These are phyloP conservation scores for Forsythia suspensa DNA, from an alignment of 257 asterid genomes.

Conservation along the genomic window DNA sequence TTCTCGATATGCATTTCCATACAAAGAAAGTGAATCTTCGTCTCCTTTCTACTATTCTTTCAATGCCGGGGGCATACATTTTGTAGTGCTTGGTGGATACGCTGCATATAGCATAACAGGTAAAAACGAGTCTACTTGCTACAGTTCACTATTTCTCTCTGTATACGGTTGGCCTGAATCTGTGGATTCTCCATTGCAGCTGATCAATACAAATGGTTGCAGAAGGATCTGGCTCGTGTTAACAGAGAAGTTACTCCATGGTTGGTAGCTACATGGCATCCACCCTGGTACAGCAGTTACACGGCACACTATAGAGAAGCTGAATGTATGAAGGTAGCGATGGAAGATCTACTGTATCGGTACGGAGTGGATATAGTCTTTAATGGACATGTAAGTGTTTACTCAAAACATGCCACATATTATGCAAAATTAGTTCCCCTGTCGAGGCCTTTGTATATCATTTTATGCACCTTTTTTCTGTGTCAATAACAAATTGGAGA, in stretches of 20 bases:
- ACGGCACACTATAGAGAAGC: slow-evolving; percentile 92
- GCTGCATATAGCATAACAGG: slow-evolving; percentile 66
- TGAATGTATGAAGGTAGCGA: slow-evolving; percentile 84
- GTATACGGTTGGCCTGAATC: slow-evolving; percentile 6
- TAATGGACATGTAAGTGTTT: slow-evolving; percentile 80
- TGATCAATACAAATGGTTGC: slow-evolving; percentile 88
- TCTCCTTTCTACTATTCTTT: slow-evolving; percentile 85
- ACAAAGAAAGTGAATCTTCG: slow-evolving; percentile 75
- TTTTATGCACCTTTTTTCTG: no score
- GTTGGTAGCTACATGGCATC: slow-evolving; percentile 87
- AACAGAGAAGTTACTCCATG: slow-evolving; percentile 80
- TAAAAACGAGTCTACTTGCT: slow-evolving; percentile 12
- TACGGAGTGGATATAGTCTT: slow-evolving; percentile 81
- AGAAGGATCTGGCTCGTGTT: slow-evolving; percentile 64
- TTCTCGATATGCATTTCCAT: slow-evolving; percentile 88
- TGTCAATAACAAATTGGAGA: not conserved
- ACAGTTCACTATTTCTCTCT: not conserved
- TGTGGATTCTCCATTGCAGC: slow-evolving; percentile 36
- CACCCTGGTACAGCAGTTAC: slow-evolving; percentile 94
- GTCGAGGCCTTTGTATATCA: not conserved
- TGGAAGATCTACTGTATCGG: slow-evolving; percentile 77
- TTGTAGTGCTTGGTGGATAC: slow-evolving; percentile 81
- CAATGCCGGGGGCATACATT: slow-evolving; percentile 93
- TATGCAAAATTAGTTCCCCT: no score
- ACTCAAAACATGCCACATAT: not conserved